These are phyloP conservation scores for Metarhizium anisopliae DNA, from an alignment of 2,329 filamentous ascomycete genomes.

Conservation along the genomic window DNA sequence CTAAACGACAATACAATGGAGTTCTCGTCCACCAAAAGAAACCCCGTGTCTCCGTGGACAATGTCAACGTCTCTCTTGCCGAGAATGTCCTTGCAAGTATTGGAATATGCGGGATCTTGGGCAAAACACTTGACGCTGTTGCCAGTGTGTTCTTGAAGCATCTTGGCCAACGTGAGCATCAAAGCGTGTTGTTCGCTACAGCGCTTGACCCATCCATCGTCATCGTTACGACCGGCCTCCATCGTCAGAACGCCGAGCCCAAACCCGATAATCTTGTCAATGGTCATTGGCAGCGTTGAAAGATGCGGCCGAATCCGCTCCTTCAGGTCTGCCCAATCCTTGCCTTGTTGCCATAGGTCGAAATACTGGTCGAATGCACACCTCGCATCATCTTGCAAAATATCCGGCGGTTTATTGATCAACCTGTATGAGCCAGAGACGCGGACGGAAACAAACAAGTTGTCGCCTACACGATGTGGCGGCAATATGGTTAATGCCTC, in stretches of 20 bases:
- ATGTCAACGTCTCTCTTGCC: conserved; percentile 5
- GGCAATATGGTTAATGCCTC: neutral
- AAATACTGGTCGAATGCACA: neutral
- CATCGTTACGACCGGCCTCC: neutral
- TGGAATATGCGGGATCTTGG: conserved; percentile 9
- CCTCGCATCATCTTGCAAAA: neutral
- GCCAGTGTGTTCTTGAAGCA: neutral
- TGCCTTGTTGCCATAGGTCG: neutral
- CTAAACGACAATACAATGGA: conserved; percentile 10
- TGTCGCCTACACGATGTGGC: neutral
- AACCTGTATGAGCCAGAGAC: neutral
- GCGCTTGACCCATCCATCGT: neutral
- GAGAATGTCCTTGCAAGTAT: conserved; percentile 4
- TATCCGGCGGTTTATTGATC: neutral
- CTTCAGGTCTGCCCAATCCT: neutral
- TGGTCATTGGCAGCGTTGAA: neutral
- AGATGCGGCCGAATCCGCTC: neutral
- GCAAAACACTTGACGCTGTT: conserved; percentile 1
- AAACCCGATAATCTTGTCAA: conserved; percentile 5
- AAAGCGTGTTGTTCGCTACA: conserved; percentile 4
- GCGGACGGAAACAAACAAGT: neutral
- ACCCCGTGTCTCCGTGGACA: conserved; percentile 8
- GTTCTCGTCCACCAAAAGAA: conserved; percentile 11
- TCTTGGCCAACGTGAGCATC: conserved; percentile 2
- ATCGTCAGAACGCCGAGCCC: neutral